Conservation (phyloP, 2,329 filamentous ascomycete genomes). For the Paecilomyces sp. region DNA sequence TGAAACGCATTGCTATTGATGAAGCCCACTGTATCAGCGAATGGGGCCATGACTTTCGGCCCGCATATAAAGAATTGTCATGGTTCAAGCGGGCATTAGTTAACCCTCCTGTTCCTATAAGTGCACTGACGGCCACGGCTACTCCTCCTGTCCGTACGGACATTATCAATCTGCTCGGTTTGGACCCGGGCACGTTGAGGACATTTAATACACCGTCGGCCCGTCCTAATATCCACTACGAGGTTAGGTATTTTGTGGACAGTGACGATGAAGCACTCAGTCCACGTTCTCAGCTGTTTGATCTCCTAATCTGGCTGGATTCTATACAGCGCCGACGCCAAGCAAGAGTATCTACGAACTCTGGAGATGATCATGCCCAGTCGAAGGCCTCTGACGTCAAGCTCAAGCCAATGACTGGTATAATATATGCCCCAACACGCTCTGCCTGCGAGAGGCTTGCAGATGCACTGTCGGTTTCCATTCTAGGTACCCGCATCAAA, state of each 20-base stretch:
- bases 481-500: slow-evolving; percentile 27
- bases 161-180: slow-evolving; percentile 66
- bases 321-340: slow-evolving; percentile 63
- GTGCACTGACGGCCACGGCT: slow-evolving; percentile 87
- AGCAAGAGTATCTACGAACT: slow-evolving; percentile 36
- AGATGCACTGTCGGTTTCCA: slow-evolving; percentile 20
- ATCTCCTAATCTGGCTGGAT: slow-evolving; percentile 71
- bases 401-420: slow-evolving; percentile 35
- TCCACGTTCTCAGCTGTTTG: slow-evolving; percentile 61
- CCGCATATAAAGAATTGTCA: slow-evolving; percentile 75
- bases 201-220: slow-evolving; percentile 78
- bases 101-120: slow-evolving; percentile 81
- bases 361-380: slow-evolving; percentile 21
- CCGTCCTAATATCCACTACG: slow-evolving; percentile 81
- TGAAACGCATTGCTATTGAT: slow-evolving; percentile 84
- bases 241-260: slow-evolving; percentile 59
- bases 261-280: slow-evolving; percentile 20
- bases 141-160: slow-evolving; percentile 75
- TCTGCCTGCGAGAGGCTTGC: slow-evolving; percentile 35
- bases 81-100: slow-evolving; percentile 64
- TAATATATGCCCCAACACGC: slow-evolving; percentile 41
- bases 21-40: slow-evolving; percentile 97
- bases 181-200: slow-evolving; percentile 58
- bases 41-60: slow-evolving; percentile 98
- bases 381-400: slow-evolving; percentile 7